Evolutionary conservation across 1,284 basidiomycete genomes (phyloP), one percentile per base, ranked within the genome.

Genomic region (Ustilago shanxiensis): DNA sequence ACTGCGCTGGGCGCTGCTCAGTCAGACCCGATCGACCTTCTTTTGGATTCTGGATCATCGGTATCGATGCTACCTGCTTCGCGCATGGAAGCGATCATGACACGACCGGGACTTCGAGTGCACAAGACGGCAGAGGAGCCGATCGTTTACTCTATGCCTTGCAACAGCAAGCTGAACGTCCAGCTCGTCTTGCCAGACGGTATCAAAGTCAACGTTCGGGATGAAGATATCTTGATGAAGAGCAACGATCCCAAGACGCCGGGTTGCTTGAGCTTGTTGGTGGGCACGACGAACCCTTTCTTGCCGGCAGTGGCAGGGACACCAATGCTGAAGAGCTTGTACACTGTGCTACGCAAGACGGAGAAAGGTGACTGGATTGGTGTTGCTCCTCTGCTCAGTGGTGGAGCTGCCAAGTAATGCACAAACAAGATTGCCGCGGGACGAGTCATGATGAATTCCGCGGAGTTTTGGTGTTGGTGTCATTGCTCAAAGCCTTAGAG

Each of bases 241-340:
- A 75, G 72, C 72, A 66, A 70, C 44, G 72, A 75, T 49, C n/a
- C 60, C 20, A 62, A 26, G 18, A 70, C 53, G 66, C 67, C 67
- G 1, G 72, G 72, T 14, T 75, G 72, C 50, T 29, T 75, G 20
- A 70, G 66, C 29, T 33, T 75, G 37, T 45, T 70, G 18, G 62
- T 75, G 3, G 72, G 66, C 2, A 69, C 66, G 9, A 70, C 72
- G 11, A 66, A 66, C 13, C 67, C 67, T 10, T 70, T 70, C 33
- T 13, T 63, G 28, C 72, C 72, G 9, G 39, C 63, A 2, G 72
- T 75, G n/a, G 62, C 60, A 9, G 72, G 66, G 4, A 70, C 60
- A 1, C 72, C 72, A 0, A 54, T 75, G 26, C 67, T 75, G n/a
- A 66, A 66, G 57, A 75, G 60, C 35, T 20, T 75, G 13, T 75